A percentile compares a stretch with the other conserved stretches of the same genome.
Conservation (phyloP, 176 grass and related monocot species). For the Eragrostis nindensis region DNA sequence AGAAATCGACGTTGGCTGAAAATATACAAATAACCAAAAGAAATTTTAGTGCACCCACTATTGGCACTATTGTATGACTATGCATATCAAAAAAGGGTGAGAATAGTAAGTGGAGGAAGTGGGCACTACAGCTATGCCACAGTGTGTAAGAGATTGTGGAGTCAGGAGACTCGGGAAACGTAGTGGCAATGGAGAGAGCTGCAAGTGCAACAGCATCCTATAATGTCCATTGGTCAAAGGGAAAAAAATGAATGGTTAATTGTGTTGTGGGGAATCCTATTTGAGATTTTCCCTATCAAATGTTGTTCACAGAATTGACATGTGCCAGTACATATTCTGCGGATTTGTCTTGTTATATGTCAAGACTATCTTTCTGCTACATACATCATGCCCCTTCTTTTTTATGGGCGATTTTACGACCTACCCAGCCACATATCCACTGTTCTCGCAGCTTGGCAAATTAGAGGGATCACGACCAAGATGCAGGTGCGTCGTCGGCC, state of each 20-base stretch:
- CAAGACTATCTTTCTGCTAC: constrained; percentile 16
- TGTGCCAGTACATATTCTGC: constrained; percentile 39
- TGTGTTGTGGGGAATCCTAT: constrained; percentile 44
- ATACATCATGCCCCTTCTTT: constrained; percentile 33
- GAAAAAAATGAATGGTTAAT: constrained; percentile 36
- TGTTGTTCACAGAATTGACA: constrained; percentile 41
- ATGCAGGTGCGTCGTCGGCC: constrained; percentile 56
- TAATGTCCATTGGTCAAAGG: constrained; percentile 31
- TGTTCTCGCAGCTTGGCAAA: constrained; percentile 35
- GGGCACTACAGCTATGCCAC: constrained; percentile 45
- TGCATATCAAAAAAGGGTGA: constrained; percentile 34
- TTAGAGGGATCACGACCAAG: constrained; percentile 38
- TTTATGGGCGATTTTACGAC: constrained; percentile 44
- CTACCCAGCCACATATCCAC: constrained; percentile 48
- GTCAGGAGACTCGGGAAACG: constrained; percentile 46
- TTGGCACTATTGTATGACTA: constrained; percentile 22
- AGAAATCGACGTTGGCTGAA: background rate
- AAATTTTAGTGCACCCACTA: constrained; percentile 36
- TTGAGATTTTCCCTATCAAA: constrained; percentile 60
- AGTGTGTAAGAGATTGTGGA: constrained; percentile 44
- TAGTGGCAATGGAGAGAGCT: constrained; percentile 42
- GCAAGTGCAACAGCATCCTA: constrained; percentile 57
- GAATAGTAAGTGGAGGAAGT: constrained; percentile 44
- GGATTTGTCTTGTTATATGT: constrained; percentile 49
- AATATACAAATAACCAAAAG: background rate